phyloP scores from a whole-genome alignment of 306 rosid genomes.

The Prosopis cineraria region DNA sequence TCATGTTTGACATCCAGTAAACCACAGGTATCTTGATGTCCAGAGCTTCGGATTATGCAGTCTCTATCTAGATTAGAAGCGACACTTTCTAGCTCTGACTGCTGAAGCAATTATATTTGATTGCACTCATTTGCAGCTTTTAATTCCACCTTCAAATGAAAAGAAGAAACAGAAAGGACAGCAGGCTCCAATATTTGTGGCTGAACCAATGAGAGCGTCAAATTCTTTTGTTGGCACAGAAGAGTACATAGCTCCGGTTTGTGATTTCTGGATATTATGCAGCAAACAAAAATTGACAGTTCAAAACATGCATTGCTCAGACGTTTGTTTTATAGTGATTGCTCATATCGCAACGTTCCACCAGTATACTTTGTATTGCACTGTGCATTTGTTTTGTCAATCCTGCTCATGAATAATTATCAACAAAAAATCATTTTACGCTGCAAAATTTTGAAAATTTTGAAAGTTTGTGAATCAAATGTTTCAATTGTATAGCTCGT shows the following conservation, averaged over 20 bases:
- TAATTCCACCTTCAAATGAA: slow-evolving; percentile 55
- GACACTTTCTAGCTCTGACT: not conserved
- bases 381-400: not conserved
- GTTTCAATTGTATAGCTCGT: not conserved
- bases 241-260: slow-evolving; percentile 99
- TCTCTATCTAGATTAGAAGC: not conserved
- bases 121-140: slow-evolving; percentile 58
- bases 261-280: slow-evolving; percentile 32
- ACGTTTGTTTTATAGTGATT: slow-evolving; percentile 7
- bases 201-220: slow-evolving; percentile 99
- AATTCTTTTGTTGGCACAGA: slow-evolving; percentile 99
- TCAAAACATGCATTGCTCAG: slow-evolving; percentile 16
- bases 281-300: not conserved
- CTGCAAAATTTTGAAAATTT: not conserved
- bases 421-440: not conserved
- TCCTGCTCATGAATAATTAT: not conserved
- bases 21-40: slow-evolving; percentile 68
- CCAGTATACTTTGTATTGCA: not conserved
- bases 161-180: slow-evolving; percentile 69
- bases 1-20: slow-evolving; percentile 89
- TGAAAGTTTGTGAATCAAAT: not conserved
- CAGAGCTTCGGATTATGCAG: not conserved
- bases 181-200: slow-evolving; percentile 75
- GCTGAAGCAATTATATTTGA: not conserved
- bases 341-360: not conserved